Evolutionary conservation across 495 filamentous ascomycete species (phyloP).

Genomic region (Cairneyella variabilis): DNA sequence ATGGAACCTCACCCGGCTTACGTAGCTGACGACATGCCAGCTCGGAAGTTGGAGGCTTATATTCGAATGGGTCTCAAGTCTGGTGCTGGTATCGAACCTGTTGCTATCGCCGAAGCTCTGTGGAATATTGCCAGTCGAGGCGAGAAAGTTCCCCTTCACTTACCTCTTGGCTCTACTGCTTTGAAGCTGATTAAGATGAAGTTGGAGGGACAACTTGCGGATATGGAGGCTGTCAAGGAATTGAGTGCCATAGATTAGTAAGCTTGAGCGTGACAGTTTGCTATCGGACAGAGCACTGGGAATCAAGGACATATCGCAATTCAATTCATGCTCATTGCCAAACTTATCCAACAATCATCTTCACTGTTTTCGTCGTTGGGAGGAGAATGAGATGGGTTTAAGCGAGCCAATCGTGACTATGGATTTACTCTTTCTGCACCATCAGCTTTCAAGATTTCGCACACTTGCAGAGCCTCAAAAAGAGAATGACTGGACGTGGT

Average conservation of each 20-base stretch:
- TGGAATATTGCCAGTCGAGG: conserved; percentile 32
- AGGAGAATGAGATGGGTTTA: not conserved
- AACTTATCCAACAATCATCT: not conserved
- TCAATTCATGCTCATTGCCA: not conserved
- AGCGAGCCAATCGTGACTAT: too few species aligned
- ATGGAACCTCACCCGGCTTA: conserved; percentile 33
- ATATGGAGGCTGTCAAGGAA: conserved; percentile 35
- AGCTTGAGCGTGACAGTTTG: conserved; percentile 1
- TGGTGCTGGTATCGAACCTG: conserved; percentile 34
- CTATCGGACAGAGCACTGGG: not conserved
- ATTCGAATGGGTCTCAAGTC: conserved; percentile 29
- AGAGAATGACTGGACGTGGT: too few species aligned
- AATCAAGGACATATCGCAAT: not conserved
- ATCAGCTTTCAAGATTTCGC: too few species aligned
- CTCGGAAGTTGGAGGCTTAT: conserved; percentile 32
- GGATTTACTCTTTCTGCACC: too few species aligned
- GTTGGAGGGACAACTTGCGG: conserved; percentile 28
- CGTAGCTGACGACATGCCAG: conserved; percentile 29
- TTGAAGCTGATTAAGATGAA: conserved; percentile 36
- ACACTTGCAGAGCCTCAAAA: too few species aligned
- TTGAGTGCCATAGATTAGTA: conserved; percentile 22
- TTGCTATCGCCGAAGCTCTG: conserved; percentile 34
- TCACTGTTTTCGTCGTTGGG: not conserved
- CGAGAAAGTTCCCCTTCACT: conserved; percentile 36
- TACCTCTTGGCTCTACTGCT: conserved; percentile 41